These are phyloP conservation scores for Peronospora farinosa DNA, from an alignment of 352 stramenopile genomes.

Conservation along the genomic window DNA sequence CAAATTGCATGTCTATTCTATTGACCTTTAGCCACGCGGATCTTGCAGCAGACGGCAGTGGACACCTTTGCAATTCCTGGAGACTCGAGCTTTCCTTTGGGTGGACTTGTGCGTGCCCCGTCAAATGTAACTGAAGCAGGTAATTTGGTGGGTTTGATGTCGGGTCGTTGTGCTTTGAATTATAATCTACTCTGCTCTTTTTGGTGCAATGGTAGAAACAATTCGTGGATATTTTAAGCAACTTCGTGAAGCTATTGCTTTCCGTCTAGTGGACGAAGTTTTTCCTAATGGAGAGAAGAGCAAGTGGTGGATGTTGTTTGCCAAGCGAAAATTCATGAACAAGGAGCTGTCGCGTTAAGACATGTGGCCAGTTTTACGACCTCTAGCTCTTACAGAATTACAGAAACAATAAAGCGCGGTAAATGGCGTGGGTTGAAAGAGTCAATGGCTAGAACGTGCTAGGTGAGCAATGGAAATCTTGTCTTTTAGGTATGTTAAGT, in stretches of 20 bases:
- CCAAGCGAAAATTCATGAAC: constrained; percentile 94
- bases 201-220: constrained; percentile 42
- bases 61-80: constrained; percentile 85
- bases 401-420: constrained; percentile 21
- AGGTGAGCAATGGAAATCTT: constrained; percentile 11
- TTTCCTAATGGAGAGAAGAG: constrained; percentile 82
- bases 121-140: constrained; percentile 72
- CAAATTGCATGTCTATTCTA: constrained; percentile 2
- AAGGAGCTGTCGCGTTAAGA: constrained; percentile 77
- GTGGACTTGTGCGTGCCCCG: constrained; percentile 68
- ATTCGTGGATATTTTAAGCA: constrained; percentile 89
- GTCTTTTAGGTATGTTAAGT: not conserved
- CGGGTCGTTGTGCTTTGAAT: too few relatives aligned
- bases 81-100: constrained; percentile 77
- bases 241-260: constrained; percentile 75
- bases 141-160: constrained; percentile 7
- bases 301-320: constrained; percentile 93
- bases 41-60: constrained; percentile 75
- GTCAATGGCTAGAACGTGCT: constrained; percentile 4
- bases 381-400: constrained; percentile 9
- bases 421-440: not conserved
- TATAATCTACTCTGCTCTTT: too few relatives aligned
- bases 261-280: constrained; percentile 77
- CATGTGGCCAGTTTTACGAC: not conserved
- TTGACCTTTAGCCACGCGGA: constrained; percentile 43